Conservation (phyloP, 257 asterid genomes). For the Solanum rostratum region DNA sequence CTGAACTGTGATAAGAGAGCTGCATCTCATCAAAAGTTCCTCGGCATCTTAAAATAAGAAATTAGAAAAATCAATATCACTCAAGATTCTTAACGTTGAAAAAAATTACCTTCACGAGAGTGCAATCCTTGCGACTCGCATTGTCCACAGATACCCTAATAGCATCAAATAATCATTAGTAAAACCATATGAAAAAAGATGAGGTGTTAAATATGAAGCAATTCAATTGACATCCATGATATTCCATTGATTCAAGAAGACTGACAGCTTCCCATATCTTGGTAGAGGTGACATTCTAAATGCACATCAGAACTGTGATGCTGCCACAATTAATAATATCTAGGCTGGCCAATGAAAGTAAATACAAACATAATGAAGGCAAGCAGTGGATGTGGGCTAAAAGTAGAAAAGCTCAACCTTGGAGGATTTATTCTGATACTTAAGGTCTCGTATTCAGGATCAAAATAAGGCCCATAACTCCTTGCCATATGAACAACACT, state of each 20-base stretch:
- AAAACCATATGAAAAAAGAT: slow-evolving; percentile 8
- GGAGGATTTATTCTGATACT: slow-evolving; percentile 98
- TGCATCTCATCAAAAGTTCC: not conserved
- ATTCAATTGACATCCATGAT: not conserved
- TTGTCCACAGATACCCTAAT: slow-evolving; percentile 94
- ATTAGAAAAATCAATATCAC: not conserved
- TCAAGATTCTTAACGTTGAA: not conserved
- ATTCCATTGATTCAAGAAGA: not conserved
- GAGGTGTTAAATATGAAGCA: slow-evolving; percentile 2
- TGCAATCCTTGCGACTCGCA: slow-evolving; percentile 69
- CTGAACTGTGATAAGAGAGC: not conserved
- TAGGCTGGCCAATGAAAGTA: not conserved
- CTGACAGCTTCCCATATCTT: not conserved
- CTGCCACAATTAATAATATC: not conserved
- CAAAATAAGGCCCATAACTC: slow-evolving; percentile 82
- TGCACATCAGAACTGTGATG: not conserved
- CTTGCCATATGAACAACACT: slow-evolving; percentile 32
- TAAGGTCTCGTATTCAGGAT: slow-evolving; percentile 92
- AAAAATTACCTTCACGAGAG: slow-evolving; percentile 76
- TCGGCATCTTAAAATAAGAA: not conserved
- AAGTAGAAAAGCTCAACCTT: slow-evolving; percentile 34
- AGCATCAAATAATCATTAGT: not conserved
- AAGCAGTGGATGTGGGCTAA: not conserved
- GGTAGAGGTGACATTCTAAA: not conserved
- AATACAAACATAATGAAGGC: not conserved